Evolutionary conservation across 2,329 filamentous ascomycete genomes (phyloP), one percentile per base, ranked within the genome.

Genomic region (Beauveria scarabaeidicola): DNA sequence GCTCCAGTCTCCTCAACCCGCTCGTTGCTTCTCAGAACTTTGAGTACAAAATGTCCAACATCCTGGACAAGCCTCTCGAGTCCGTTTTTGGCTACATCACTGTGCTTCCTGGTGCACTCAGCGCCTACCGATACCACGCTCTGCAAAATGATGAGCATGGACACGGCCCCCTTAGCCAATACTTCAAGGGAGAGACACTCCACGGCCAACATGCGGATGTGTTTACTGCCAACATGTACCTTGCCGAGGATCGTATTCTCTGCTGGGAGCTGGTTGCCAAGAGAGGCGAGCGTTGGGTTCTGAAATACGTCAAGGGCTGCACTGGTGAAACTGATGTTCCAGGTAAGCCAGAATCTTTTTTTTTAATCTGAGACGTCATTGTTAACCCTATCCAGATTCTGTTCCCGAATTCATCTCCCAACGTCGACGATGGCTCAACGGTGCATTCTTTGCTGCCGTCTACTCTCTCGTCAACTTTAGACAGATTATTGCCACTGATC

Each of bases 41-140:
- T 66, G 94, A 99, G 77, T 99, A 99, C 79, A 99, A 99, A 75
- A 97, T 99, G 91, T 96, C 91, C 44, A 99, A 99, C 68, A 99
- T 99, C 68, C 80, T 99, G 27, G 94, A 99, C 72, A 99, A 99
- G 73, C 94, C 94, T 0, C 78, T 99, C 2, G 94, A 99, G 72
- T 96, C 91, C 0, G 93, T 96, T 0, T 99, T 99, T 72, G 94
- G 94, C 2, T 99, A 97, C 71, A 99, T 99, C 66, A 97, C 93
- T 6, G 94, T 99, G 66, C 77, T 99, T 64, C 95, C 94, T 0
- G 95, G 94, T 73, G 94, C 94, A 0, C 82, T 99, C 56, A 96
- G 90, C 70, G 94, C 94, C 1, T 99, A 99, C 72, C 85, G 95
- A 46, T 99, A 96, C 73, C 90, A 97, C 66, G 94, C 94, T 2